Percentiles rank a stretch among this genome's conserved stretches.
These are phyloP conservation scores for Mycena sanguinolenta DNA, from an alignment of 768 basidiomycete genomes.

Conservation along the genomic window DNA sequence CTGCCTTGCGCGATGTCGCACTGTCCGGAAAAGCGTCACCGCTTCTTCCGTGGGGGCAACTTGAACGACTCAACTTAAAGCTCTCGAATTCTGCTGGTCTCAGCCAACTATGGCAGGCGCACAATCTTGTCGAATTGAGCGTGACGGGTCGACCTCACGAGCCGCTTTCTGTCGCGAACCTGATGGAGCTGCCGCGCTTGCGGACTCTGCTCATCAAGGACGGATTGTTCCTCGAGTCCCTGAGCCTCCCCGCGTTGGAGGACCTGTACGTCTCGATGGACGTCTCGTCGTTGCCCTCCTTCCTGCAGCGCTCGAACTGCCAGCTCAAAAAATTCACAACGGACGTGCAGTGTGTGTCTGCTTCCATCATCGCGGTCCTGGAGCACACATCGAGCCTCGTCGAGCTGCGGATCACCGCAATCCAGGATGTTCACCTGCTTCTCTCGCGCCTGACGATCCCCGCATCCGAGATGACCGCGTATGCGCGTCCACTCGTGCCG, in stretches of 20 bases:
- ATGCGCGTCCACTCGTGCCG: too few relatives aligned
- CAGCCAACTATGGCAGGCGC: neutral
- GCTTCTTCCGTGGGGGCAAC: constrained; percentile 2
- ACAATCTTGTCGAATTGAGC: constrained; percentile 15
- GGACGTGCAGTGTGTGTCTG: too few relatives aligned
- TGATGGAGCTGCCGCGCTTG: constrained; percentile 8
- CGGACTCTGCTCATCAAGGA: neutral
- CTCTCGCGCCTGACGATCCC: too few relatives aligned
- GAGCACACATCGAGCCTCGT: too few relatives aligned
- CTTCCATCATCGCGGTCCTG: too few relatives aligned
- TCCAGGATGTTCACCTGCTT: too few relatives aligned
- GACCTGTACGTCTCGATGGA: neutral
- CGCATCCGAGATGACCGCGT: too few relatives aligned
- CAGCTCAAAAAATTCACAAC: neutral
- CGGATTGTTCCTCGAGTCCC: constrained; percentile 2
- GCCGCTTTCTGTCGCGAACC: neutral
- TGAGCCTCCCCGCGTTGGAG: constrained; percentile 5
- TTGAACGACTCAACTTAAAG: neutral
- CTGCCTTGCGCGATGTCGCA: neutral
- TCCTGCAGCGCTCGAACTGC: constrained; percentile 13
- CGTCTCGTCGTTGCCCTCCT: neutral
- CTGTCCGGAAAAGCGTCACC: neutral
- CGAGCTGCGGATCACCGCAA: too few relatives aligned
- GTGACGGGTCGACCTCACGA: constrained; percentile 13
- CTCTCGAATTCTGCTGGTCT: neutral